Evolutionary conservation across 495 filamentous ascomycete species (phyloP).

Genomic region (Daldinia childiae): DNA sequence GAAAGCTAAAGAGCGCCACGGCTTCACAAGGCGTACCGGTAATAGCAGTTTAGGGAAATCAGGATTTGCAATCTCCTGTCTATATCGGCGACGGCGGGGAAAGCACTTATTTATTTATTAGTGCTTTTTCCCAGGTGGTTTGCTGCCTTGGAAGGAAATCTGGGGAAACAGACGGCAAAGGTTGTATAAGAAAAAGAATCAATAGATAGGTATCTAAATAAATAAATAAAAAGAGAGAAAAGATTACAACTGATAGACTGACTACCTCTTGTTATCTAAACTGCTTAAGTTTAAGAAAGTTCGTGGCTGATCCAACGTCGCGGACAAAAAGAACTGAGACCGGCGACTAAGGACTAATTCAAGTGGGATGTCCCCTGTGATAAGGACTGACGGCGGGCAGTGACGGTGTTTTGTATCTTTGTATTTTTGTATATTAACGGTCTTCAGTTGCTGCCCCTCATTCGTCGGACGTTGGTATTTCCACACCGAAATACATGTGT

Average conservation of each 20-base stretch:
- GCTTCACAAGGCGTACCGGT: neutral
- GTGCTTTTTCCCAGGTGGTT: neutral
- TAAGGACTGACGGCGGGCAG: slow-evolving; percentile 8
- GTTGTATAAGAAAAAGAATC: neutral
- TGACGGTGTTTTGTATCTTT: neutral
- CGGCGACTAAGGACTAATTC: neutral
- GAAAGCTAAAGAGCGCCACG: neutral
- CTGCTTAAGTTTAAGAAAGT: neutral
- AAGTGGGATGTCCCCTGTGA: slow-evolving; percentile 8
- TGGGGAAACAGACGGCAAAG: neutral
- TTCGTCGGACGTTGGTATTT: slow-evolving; percentile 19
- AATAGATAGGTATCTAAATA: neutral
- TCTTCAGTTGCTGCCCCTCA: slow-evolving; percentile 1
- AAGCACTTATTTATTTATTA: slow-evolving; percentile 8
- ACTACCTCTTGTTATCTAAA: neutral
- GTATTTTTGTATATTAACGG: neutral
- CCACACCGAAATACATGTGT: slow-evolving; percentile 9
- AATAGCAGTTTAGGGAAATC: neutral
- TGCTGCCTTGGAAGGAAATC: neutral
- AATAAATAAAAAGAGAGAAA: neutral
- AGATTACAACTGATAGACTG: neutral
- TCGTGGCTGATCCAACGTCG: neutral
- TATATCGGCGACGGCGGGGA: slow-evolving; percentile 13
- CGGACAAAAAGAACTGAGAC: neutral
- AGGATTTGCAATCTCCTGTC: neutral